A percentile compares a stretch with the other conserved stretches of the same genome.
Evolutionary conservation across 176 grass and related monocot genomes (phyloP).

Genomic region (Coix lacrymajobi): DNA sequence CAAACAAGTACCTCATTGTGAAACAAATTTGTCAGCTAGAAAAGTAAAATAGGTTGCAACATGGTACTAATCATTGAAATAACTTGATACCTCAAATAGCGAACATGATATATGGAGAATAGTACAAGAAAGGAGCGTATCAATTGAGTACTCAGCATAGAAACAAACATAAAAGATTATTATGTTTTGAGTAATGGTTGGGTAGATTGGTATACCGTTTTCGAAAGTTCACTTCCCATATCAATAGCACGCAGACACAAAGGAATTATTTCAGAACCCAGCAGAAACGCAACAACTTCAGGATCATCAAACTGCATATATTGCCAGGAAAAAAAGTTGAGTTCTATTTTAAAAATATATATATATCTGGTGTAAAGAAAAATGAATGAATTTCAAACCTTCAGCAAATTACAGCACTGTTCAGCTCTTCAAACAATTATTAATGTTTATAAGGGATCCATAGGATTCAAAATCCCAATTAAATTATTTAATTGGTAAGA

Average conservation of each 20-base stretch:
- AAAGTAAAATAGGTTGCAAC: constrained; percentile 10
- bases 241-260: constrained; percentile 88
- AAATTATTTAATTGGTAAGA: not conserved
- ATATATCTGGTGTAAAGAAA: not conserved
- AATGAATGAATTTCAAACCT: not conserved
- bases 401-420: not conserved
- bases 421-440: not conserved
- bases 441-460: not conserved
- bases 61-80: not conserved
- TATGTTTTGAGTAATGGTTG: not conserved
- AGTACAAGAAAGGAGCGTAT: not conserved
- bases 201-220: constrained; percentile 46
- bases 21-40: not conserved
- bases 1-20: not conserved
- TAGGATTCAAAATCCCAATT: not conserved
- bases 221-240: constrained; percentile 89
- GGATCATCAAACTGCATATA: constrained; percentile 74
- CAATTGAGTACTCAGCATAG: not conserved
- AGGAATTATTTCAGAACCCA: constrained; percentile 83
- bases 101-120: not conserved
- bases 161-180: not conserved
- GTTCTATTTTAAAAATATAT: not conserved
- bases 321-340: not conserved
- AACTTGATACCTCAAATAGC: not conserved
- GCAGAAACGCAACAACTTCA: constrained; percentile 73